Evolutionary conservation across 768 basidiomycete species (phyloP).

Genomic region (Lentinus tigrinus): DNA sequence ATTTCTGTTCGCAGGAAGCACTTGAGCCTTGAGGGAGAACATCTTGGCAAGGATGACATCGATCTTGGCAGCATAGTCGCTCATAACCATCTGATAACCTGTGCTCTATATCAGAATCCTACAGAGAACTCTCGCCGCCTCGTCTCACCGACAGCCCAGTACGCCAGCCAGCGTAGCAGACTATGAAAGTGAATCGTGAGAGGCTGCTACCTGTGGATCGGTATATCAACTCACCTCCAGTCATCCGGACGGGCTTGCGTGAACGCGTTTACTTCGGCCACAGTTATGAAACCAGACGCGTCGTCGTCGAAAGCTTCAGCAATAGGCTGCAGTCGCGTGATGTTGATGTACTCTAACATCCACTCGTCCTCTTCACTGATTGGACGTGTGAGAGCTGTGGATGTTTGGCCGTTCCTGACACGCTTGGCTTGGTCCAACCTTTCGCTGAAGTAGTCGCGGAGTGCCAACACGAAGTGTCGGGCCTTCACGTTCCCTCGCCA

Average conservation of each 20-base stretch:
- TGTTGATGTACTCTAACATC: constrained; percentile 34
- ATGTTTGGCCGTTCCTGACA: neutral
- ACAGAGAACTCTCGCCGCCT: neutral
- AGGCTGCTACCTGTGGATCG: neutral
- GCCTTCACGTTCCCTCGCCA: constrained; percentile 9
- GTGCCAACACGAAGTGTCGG: constrained; percentile 44
- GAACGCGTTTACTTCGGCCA: constrained; percentile 35
- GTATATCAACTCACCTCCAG: constrained; percentile 28
- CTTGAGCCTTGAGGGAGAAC: constrained; percentile 4
- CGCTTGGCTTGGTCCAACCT: constrained; percentile 7
- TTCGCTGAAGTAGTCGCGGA: constrained; percentile 35
- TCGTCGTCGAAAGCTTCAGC: constrained; percentile 41
- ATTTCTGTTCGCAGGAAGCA: constrained; percentile 22
- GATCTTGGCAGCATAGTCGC: constrained; percentile 16
- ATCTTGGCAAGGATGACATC: constrained; percentile 14
- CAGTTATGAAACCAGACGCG: constrained; percentile 35
- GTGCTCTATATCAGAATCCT: neutral
- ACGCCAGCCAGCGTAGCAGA: constrained; percentile 32
- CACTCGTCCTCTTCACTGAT: constrained; percentile 10
- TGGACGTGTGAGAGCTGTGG: neutral
- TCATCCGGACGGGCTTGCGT: constrained; percentile 29
- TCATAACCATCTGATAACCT: constrained; percentile 24
- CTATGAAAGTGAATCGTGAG: constrained; percentile 8
- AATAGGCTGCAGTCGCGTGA: constrained; percentile 32
- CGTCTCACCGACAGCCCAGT: constrained; percentile 33